Evolutionary conservation across 2,329 filamentous ascomycete species (phyloP).

Genomic region (Cadophora malorum): DNA sequence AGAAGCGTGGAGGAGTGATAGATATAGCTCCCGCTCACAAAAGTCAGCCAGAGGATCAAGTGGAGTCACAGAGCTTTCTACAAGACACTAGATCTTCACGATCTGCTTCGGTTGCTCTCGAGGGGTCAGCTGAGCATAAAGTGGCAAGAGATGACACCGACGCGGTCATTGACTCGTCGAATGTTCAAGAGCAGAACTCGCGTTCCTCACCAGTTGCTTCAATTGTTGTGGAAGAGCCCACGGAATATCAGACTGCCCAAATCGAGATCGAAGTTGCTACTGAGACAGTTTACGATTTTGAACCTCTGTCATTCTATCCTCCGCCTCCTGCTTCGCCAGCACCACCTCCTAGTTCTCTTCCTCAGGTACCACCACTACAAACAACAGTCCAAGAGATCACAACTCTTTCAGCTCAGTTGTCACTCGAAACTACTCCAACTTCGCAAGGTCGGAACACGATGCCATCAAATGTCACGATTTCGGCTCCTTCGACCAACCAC

Average conservation of each 20-base stretch:
- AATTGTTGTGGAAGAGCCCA: not conserved
- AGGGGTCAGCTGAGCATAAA: not conserved
- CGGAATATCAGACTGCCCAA: not conserved
- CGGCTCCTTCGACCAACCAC: not conserved
- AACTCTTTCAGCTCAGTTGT: slow-evolving; percentile 5
- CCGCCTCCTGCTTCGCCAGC: slow-evolving; percentile 18
- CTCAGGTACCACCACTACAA: slow-evolving; percentile 9
- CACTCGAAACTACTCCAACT: not conserved
- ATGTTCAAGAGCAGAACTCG: not conserved
- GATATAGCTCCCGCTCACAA: slow-evolving; percentile 6
- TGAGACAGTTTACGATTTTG: slow-evolving; percentile 12
- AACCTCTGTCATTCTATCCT: slow-evolving; percentile 18
- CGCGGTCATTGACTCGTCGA: not conserved
- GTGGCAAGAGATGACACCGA: not conserved
- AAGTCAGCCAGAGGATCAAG: not conserved
- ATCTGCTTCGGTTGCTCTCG: not conserved
- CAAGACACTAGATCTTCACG: not conserved
- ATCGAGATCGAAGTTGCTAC: not conserved
- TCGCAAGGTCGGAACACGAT: not conserved
- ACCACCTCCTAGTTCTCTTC: slow-evolving; percentile 13
- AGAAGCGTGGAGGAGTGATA: slow-evolving; percentile 32
- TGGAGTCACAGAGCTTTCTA: not conserved
- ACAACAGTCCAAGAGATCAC: not conserved
- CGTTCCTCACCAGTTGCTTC: not conserved
- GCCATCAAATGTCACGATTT: not conserved